Conservation (phyloP, 305 asterid genomes). For the Withania somnifera region DNA sequence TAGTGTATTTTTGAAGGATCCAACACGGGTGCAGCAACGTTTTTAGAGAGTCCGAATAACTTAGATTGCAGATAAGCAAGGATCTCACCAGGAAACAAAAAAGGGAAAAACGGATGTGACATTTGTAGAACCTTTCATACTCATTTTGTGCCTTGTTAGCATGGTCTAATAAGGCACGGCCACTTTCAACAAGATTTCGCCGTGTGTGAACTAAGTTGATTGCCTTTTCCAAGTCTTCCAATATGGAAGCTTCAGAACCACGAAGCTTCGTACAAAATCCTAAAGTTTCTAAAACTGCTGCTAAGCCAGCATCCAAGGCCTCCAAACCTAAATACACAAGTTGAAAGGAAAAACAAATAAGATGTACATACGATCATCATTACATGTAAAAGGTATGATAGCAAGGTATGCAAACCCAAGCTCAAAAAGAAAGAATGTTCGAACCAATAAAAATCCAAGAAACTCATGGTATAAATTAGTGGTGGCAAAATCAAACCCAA, state of each 20-base stretch:
- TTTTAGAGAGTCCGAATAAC: too few species aligned
- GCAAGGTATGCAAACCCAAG: not conserved
- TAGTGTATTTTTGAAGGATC: too few species aligned
- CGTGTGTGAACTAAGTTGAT: constrained; percentile 79
- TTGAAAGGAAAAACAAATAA: not conserved
- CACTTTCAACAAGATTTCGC: constrained; percentile 82
- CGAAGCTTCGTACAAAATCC: constrained; percentile 89
- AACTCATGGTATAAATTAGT: not conserved
- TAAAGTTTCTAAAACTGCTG: constrained; percentile 85
- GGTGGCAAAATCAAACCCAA: too few species aligned
- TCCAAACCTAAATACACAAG: constrained; percentile 49
- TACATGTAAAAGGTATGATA: not conserved
- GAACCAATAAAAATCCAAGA: not conserved
- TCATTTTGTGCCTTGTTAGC: constrained; percentile 89
- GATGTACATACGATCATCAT: not conserved
- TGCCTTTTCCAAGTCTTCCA: constrained; percentile 91
- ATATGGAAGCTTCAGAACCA: constrained; percentile 84
- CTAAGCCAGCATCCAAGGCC: constrained; percentile 79
- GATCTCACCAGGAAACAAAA: not conserved
- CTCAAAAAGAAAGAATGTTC: not conserved
- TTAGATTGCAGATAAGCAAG: not conserved
- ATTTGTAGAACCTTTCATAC: constrained; percentile 57
- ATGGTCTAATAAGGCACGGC: constrained; percentile 76
- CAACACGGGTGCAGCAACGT: too few species aligned
- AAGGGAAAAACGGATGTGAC: not conserved